These are phyloP conservation scores for Linnemannia exigua DNA, from an alignment of 192 early-diverging fungal species.

Conservation along the genomic window DNA sequence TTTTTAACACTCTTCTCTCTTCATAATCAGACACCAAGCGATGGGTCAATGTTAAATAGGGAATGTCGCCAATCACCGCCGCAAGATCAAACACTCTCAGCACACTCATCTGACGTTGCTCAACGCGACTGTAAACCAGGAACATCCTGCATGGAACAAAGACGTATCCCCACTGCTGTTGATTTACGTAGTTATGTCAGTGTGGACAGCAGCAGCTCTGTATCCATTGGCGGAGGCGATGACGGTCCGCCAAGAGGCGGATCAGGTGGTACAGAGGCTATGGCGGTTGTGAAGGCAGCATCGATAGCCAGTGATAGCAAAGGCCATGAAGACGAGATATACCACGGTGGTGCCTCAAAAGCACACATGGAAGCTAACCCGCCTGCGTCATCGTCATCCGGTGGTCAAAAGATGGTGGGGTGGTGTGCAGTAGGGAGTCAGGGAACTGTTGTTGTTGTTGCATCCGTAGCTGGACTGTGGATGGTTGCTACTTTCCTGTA, in stretches of 20 bases:
- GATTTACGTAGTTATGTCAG: background rate
- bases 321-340: background rate
- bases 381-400: background rate
- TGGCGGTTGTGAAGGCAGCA: conserved; percentile 29
- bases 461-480: background rate
- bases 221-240: background rate
- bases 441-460: background rate
- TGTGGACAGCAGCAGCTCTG: background rate
- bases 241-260: conserved; percentile 4
- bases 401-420: background rate
- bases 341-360: conserved; percentile 2
- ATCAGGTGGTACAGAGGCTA: conserved; percentile 27
- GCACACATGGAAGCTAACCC: background rate
- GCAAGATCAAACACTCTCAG: background rate
- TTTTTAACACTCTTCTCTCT: background rate
- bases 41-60: background rate
- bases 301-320: background rate
- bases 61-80: background rate
- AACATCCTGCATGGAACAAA: background rate
- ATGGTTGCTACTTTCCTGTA: background rate
- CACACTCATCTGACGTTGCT: background rate
- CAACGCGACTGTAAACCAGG: background rate
- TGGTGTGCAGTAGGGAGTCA: background rate
- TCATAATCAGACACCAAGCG: background rate
- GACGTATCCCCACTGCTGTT: background rate